Evolutionary conservation across 169 alveolate species (phyloP).

Genomic region (Plasmodium blacklocki): DNA sequence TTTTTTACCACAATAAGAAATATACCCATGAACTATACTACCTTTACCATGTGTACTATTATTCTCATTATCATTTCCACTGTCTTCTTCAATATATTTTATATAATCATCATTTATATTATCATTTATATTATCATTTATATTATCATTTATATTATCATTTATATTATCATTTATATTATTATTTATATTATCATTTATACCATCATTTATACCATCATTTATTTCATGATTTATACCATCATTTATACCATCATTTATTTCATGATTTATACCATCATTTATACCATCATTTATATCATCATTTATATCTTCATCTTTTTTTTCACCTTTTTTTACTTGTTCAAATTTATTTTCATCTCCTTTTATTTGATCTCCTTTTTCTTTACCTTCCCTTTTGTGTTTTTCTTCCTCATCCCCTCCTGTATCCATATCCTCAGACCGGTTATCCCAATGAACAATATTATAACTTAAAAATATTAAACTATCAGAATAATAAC

Average conservation of each 20-base stretch:
- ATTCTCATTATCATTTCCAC: slow-evolving; percentile 4
- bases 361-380: not conserved
- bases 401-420: not conserved
- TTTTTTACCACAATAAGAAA: no score
- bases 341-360: no score
- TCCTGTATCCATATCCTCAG: not conserved
- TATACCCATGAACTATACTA: no score
- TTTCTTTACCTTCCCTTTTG: slow-evolving; percentile 1
- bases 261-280: not conserved
- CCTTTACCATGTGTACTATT: not conserved
- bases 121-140: no score
- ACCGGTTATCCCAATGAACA: slow-evolving; percentile 12
- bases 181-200: no score
- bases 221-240: no score
- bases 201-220: no score
- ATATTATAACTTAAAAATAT: slow-evolving; percentile 21
- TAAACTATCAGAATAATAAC: slow-evolving; percentile 57
- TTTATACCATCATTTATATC: not conserved
- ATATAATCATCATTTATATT: not conserved
- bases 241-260: not conserved
- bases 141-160: no score
- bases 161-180: no score
- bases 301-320: not conserved
- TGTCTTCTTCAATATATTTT: not conserved
- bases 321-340: no score